Evolutionary conservation across 2,329 filamentous ascomycete species (phyloP), one percentile per base, ranked within the genome.

Genomic region (Ophiostoma australiae): DNA sequence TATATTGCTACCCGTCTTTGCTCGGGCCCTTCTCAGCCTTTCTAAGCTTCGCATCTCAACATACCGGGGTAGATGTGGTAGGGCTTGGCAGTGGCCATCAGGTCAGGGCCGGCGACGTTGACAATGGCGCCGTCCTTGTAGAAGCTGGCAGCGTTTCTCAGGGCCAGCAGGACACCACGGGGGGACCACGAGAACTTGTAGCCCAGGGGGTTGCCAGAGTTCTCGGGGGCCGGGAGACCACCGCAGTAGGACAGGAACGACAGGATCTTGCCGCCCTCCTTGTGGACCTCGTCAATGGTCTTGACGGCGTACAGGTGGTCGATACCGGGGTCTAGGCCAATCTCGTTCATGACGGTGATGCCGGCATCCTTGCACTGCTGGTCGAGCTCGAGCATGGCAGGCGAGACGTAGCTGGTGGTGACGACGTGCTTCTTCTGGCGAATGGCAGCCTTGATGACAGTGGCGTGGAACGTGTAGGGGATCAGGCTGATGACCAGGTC

Each of bases 261-360:
- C 39, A 85, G 83, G 79, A 98, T 90, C 85, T 95, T 95, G 79
- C 94, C 94, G 72, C 93, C 94, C 20, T 85, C 90, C 73, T 87
- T 83, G 85, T 97, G 94, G n/a, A 97, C 93, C 78, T 93, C 87
- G 70, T 91, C 87, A 77, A 97, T 97, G 71, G 89, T 92, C 84
- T 94, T 91, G 80, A 97, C 87, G 67, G 94, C 94, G 79, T 94
- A 84, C n/a, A 86, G 82, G 79, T 91, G 89, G 78, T 93, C 90
- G 75, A 93, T 87, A 78, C 90, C 89, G 37, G 89, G 89, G 80
- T 91, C 89, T 63, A 91, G 78, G 73, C 93, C 93, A 78, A 97
- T 96, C 86, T 98, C 94, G 82, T 98, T 97, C 91, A 97, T 94
- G 79, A 97, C 94, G 13, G 93, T 97, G 79, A 97, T 97, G 73